Evolutionary conservation across 768 basidiomycete species (phyloP).

Genomic region (Baorangia bicolor): DNA sequence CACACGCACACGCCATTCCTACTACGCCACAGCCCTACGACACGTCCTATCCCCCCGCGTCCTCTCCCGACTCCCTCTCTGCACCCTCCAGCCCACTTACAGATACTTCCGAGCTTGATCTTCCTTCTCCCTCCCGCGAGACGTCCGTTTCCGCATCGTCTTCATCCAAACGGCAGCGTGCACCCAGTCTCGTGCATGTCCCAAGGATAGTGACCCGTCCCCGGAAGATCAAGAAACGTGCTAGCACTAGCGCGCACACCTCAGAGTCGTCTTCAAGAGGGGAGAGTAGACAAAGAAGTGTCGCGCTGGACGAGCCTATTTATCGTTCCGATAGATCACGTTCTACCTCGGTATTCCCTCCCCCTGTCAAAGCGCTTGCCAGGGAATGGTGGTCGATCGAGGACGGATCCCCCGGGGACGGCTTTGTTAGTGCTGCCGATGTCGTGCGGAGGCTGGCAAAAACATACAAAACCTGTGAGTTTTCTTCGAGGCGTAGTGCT

Average conservation of each 20-base stretch:
- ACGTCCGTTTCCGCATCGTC: slow-evolving; percentile 26
- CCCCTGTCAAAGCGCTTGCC: slow-evolving; percentile 24
- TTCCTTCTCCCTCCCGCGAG: slow-evolving; percentile 17
- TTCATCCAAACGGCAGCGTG: slow-evolving; percentile 25
- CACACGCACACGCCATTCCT: not conserved
- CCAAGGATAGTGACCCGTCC: slow-evolving; percentile 9
- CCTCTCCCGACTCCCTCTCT: slow-evolving; percentile 22
- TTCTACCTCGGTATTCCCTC: slow-evolving; percentile 55
- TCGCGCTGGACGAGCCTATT: slow-evolving; percentile 53
- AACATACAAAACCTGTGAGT: slow-evolving; percentile 69
- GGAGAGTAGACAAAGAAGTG: slow-evolving; percentile 39
- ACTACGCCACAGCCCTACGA: not conserved
- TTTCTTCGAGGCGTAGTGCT: not conserved
- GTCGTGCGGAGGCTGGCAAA: slow-evolving; percentile 64
- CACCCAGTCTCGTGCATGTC: slow-evolving; percentile 5
- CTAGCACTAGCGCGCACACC: slow-evolving; percentile 19
- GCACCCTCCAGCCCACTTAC: slow-evolving; percentile 24
- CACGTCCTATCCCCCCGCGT: slow-evolving; percentile 9
- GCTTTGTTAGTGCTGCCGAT: slow-evolving; percentile 60
- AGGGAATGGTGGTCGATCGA: slow-evolving; percentile 51
- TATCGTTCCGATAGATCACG: slow-evolving; percentile 59
- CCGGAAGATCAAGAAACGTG: slow-evolving; percentile 28
- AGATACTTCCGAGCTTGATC: slow-evolving; percentile 14
- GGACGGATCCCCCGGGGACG: slow-evolving; percentile 50
- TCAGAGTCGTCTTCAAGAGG: slow-evolving; percentile 43